phyloP scores from a whole-genome alignment of 768 basidiomycete species.

The Collybia mongolica region DNA sequence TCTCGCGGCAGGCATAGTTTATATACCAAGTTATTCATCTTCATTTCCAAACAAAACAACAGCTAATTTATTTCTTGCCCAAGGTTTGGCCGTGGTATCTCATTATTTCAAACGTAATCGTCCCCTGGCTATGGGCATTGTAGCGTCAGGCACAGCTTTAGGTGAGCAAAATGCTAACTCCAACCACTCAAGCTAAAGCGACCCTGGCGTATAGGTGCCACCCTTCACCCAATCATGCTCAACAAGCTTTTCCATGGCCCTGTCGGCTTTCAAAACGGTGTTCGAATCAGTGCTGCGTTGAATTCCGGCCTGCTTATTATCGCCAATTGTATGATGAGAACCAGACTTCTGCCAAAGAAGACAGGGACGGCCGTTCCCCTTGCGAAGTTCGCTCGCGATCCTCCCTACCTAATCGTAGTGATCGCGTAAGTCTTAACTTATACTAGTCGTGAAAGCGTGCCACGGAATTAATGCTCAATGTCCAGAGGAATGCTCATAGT shows the following conservation, averaged over 20 bases:
- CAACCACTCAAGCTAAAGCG: too few species aligned
- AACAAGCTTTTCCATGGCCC: constrained; percentile 41
- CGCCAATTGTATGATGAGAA: constrained; percentile 30
- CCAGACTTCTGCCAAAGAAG: constrained; percentile 32
- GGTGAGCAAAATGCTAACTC: constrained; percentile 3
- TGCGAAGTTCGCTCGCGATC: constrained; percentile 26
- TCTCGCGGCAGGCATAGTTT: constrained; percentile 36
- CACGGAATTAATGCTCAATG: background rate
- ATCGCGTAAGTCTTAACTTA: constrained; percentile 11
- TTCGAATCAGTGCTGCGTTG: constrained; percentile 36
- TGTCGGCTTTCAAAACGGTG: constrained; percentile 38
- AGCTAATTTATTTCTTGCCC: background rate
- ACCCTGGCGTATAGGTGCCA: constrained; percentile 33
- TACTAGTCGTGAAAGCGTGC: background rate
- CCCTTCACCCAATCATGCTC: constrained; percentile 58
- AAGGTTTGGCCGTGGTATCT: constrained; percentile 36
- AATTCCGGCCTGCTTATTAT: constrained; percentile 31
- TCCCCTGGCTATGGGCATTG: constrained; percentile 45
- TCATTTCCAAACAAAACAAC: background rate
- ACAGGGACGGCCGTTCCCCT: constrained; percentile 20
- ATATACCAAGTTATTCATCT: constrained; percentile 28
- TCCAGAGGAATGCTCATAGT: constrained; percentile 26
- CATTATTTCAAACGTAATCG: constrained; percentile 43
- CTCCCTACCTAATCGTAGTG: constrained; percentile 23
- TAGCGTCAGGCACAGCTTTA: constrained; percentile 35